Conservation (phyloP, 2,329 filamentous ascomycete species). For the Fusarium brachygibbosum region DNA sequence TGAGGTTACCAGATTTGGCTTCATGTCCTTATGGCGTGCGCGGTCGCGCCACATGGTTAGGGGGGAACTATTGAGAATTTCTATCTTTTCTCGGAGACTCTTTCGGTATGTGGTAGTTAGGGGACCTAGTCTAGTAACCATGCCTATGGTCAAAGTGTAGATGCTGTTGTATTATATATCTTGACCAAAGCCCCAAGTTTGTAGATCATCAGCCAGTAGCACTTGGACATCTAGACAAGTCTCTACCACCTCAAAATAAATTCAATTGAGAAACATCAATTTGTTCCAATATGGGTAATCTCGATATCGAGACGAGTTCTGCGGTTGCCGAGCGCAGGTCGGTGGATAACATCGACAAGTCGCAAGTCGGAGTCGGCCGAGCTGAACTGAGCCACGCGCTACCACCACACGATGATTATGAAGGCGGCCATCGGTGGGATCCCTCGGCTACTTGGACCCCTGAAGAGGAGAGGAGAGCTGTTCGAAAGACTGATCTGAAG, state of each 20-base stretch:
- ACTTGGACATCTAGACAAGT: constrained; percentile 2
- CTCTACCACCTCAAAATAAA: not conserved
- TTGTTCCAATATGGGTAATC: constrained; percentile 40
- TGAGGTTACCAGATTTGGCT: constrained; percentile 37
- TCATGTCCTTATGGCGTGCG: constrained; percentile 46
- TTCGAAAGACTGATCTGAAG: constrained; percentile 65
- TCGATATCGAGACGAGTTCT: constrained; percentile 50
- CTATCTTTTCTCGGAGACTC: constrained; percentile 33
- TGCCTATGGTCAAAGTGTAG: constrained; percentile 23
- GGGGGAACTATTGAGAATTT: constrained; percentile 10
- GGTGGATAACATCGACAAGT: constrained; percentile 45
- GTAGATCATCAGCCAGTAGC: constrained; percentile 16
- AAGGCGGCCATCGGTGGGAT: constrained; percentile 60
- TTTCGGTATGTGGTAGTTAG: constrained; percentile 34
- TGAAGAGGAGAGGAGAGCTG: constrained; percentile 67
- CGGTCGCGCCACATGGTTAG: constrained; percentile 37
- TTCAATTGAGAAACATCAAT: not conserved
- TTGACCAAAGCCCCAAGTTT: constrained; percentile 29
- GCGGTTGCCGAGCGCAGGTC: constrained; percentile 44
- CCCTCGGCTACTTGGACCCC: constrained; percentile 63
- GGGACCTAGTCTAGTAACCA: not conserved
- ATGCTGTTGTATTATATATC: constrained; percentile 45
- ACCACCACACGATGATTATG: constrained; percentile 53
- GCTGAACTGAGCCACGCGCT: constrained; percentile 53
- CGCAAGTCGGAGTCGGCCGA: constrained; percentile 54